Evolutionary conservation across 2,329 filamentous ascomycete genomes (phyloP), one percentile per base, ranked within the genome.

Genomic region (Fusarium pseudograminearum): DNA sequence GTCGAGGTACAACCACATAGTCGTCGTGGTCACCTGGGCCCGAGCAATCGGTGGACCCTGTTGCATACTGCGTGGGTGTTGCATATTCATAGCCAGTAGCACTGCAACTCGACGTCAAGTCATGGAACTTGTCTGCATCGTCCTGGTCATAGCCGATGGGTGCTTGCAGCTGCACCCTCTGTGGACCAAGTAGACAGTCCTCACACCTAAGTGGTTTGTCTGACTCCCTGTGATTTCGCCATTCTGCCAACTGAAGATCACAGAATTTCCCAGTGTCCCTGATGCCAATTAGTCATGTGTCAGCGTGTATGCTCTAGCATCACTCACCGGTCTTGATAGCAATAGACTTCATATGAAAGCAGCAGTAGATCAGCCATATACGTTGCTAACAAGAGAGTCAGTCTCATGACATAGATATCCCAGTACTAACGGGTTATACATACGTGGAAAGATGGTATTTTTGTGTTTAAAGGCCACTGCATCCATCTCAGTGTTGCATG

Each of bases 401-500:
- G 26, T 26, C 26, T 26, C 26, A 26, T 26, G 26, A 26, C 26
- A 26, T 26, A 26, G 8, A 26, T 26, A 26, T 26, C 26, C 26
- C 26, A 26, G 26, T 26, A 26, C 26, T 7, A 26, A 26, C 26
- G 26, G 26, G 26, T 26, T 26, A 26, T 26, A 26, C 26, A 26
- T 26, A 26, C 26, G 26, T 26, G 8, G 8, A 26, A 26, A 26
- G 26, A 26, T 26, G 26, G 26, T 10, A 9, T 9, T 26, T 26
- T 26, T 26, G 26, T 26, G n/a, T 34, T 44, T 8, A 9, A 6
- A 40, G 8, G 54, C 42, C 8, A 41, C 33, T 24, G 20, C 45
- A 20, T 51, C 54, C n/a, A 57, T 57, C 2, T 51, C 26, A 14
- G 44, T 51, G 3, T 52, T 52, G 10, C 33, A 56, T n/a, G 42